Conservation (phyloP, 805 yeast genomes). For the Kazachstania bromeliacearum region DNA sequence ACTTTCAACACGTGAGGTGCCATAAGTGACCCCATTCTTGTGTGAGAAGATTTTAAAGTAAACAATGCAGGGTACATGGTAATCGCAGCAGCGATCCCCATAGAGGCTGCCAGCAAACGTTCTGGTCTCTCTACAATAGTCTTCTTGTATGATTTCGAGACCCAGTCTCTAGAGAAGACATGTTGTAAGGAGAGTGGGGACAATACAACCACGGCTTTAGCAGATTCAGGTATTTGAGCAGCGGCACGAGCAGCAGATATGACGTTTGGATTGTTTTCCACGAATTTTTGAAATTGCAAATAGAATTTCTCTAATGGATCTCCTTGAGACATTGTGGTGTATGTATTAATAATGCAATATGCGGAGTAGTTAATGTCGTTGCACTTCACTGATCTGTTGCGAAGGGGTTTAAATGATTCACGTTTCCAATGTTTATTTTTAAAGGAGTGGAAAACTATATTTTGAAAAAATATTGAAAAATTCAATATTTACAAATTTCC, state of each 20-base stretch:
- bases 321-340: too few species aligned
- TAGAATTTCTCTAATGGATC: conserved; percentile 34
- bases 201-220: conserved; percentile 50
- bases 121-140: conserved; percentile 81
- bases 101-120: conserved; percentile 61
- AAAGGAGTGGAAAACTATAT: too few species aligned
- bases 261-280: conserved; percentile 31
- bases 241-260: conserved; percentile 30
- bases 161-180: conserved; percentile 70
- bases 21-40: conserved; percentile 38
- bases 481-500: too few species aligned
- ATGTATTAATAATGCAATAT: too few species aligned
- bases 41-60: conserved; percentile 34
- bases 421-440: too few species aligned
- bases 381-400: too few species aligned
- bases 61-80: conserved; percentile 57
- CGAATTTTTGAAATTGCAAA: conserved; percentile 36
- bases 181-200: conserved; percentile 67
- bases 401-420: too few species aligned
- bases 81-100: conserved; percentile 69
- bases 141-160: conserved; percentile 50
- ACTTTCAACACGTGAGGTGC: conserved; percentile 56
- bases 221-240: conserved; percentile 30
- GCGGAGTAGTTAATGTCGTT: too few species aligned
- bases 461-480: too few species aligned